Base-by-base conservation (phyloP, 2,329 filamentous ascomycete species). In the Botryotinia narcissicola region DNA sequence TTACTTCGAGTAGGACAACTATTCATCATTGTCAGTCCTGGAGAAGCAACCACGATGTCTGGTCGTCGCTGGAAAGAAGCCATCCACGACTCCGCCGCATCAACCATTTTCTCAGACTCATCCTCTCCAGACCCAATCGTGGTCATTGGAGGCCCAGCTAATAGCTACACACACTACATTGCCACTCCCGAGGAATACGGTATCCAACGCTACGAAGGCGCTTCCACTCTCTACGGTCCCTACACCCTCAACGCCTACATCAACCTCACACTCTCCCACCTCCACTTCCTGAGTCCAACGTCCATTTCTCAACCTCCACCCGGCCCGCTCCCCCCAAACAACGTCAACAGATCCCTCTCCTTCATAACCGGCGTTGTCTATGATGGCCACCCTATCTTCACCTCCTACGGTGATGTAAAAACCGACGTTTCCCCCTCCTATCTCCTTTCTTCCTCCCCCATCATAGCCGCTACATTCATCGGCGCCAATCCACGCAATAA, bases 141-240 rank as follows among this genome's bases (percentile, higher is more conserved):
- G 5, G 92, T 97, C 1, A 85, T 98, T 0, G 94, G 95, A 40
- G 94, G 93, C 0, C 95, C 95, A 0, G 94, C 94, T 69, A 98
- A 98, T 81, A 94, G 89, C 74, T 98, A 98, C 82, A 91, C 93
- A 4, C 91, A 93, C 80, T 93, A 93, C 80, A 91, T 93, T 75
- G 80, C 90, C 12, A 93, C 94, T 0, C 87, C 90, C 42, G 93
- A 97, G 81, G 93, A 97, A 82, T 97, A 96, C 81, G 83, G 84
- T 20, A 85, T 96, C 63, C 95, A 98, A 83, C 91, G 95, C 16
- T 98, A 98, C 83, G 95, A 98, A 83, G 95, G 95, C n/a, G 95
- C 93, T 0, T 95, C 92, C 10, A 98, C 95, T 0, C 88, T 98
- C 3, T 96, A 93, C 81, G 95, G 95, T 0, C 92, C 88, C 3